Evolutionary conservation across 805 yeast species (phyloP), one percentile per base, ranked within the genome.

Genomic region (Tetrapisispora phaffii): DNA sequence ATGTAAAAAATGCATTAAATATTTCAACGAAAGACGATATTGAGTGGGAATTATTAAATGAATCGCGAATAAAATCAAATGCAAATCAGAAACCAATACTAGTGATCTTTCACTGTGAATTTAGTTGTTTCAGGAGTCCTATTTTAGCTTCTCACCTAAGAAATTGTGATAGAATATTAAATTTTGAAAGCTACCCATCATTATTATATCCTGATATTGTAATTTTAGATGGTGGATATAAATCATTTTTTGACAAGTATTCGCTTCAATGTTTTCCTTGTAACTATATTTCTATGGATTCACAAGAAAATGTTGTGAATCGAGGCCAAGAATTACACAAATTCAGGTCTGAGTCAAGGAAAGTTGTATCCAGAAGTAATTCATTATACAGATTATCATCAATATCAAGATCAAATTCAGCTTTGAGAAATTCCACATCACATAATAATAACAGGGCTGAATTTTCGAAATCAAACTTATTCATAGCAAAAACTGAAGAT

Each of bases 81-180:
- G 40, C 41, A 29, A 7, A 19, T 12, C n/a, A 42, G 6, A 36
- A 35, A 17, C 52, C 62, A 17, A 71, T 70, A 19, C 67, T 93
- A 45, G 62, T 90, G 7, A 72, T 93, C 10, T 90, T 93, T 69
- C 97, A 93, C 65, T 93, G 98, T 66, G 98, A 93, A 65, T 90
- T 87, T 62, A 82, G 94, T 33, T 78, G 94, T 6, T 86, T 82
- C 59, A 73, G 98, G 47, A 96, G 97, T n/a, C 98, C 98, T 4
- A 69, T 82, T 40, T 78, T 93, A 83, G 97, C 97, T 1, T 71
- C 79, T 44, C 88, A 87, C 60, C 72, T 93, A 46, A 71, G 98
- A 49, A 81, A 81, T 48, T 75, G 84, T 54, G 98, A 93, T 66
- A 75, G 98, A 50, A 74, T 75, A 34, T 54, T 78, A 43, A 88